Evolutionary conservation across 2,329 filamentous ascomycete species (phyloP).

Genomic region (Alternaria longipes): DNA sequence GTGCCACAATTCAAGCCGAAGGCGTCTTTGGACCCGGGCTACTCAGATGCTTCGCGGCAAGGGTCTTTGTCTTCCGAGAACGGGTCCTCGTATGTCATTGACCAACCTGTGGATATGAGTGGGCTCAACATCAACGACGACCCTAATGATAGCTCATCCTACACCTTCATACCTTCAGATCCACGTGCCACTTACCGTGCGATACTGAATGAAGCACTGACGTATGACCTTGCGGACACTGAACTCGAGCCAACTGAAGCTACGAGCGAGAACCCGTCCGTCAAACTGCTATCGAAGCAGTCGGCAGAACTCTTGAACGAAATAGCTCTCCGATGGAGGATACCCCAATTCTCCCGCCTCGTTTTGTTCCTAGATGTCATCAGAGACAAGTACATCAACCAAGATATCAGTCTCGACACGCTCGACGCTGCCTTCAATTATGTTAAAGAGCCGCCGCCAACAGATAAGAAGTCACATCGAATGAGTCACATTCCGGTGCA

Average conservation of each 20-base stretch:
- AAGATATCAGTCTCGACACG: conserved; percentile 81
- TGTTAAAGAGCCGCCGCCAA: conserved; percentile 75
- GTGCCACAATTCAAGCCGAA: conserved; percentile 66
- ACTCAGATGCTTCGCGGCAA: conserved; percentile 58
- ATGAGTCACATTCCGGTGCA: conserved; percentile 55
- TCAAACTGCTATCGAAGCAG: conserved; percentile 73
- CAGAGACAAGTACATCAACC: conserved; percentile 83
- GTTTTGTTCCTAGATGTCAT: conserved; percentile 86
- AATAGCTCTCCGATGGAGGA: conserved; percentile 85
- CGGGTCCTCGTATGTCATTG: conserved; percentile 65
- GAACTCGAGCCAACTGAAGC: conserved; percentile 61
- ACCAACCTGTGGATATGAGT: conserved; percentile 74
- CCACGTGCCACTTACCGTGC: conserved; percentile 83
- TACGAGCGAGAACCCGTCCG: conserved; percentile 58
- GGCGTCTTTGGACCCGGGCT: conserved; percentile 52
- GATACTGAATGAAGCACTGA: conserved; percentile 79
- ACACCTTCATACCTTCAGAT: conserved; percentile 89
- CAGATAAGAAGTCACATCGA: conserved; percentile 68
- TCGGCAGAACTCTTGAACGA: conserved; percentile 86
- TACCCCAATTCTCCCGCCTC: conserved; percentile 82
- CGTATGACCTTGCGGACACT: conserved; percentile 66
- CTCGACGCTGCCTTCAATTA: conserved; percentile 85
- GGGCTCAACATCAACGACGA: conserved; percentile 68
- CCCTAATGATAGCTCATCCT: conserved; percentile 68
- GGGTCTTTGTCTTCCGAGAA: conserved; percentile 56